Percentiles rank a stretch among this genome's conserved stretches.
Evolutionary conservation across 805 yeast species (phyloP).

Genomic region (Saccharomyces jurei): DNA sequence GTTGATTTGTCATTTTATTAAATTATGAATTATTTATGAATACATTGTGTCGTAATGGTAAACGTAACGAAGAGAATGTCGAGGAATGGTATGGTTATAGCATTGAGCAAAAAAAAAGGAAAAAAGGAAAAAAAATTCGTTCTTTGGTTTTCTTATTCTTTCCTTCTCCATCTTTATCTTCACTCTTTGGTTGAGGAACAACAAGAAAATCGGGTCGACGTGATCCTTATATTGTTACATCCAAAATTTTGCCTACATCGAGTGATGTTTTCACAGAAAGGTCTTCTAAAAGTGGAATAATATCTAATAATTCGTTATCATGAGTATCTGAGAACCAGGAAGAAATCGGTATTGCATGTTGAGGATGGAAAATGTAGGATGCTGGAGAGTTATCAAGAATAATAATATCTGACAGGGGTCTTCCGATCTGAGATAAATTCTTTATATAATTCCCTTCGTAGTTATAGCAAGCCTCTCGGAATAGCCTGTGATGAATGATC

Average conservation of each 20-base stretch:
- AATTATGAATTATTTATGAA: background rate
- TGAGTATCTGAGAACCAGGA: slow-evolving; percentile 97
- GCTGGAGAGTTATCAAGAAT: slow-evolving; percentile 96
- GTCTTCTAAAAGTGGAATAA: slow-evolving; percentile 83
- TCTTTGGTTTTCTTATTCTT: background rate
- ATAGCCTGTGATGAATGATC: slow-evolving; percentile 77
- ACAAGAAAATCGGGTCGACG: background rate
- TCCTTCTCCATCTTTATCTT: background rate
- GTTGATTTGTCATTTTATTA: background rate
- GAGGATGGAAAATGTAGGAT: slow-evolving; percentile 91
- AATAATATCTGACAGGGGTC: slow-evolving; percentile 75
- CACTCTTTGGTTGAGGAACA: background rate
- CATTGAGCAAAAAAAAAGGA: background rate
- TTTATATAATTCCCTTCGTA: slow-evolving; percentile 91
- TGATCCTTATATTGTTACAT: slow-evolving; percentile 39
- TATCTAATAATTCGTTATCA: slow-evolving; percentile 85
- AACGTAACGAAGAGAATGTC: background rate
- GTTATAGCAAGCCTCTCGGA: slow-evolving; percentile 86
- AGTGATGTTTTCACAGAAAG: slow-evolving; percentile 61
- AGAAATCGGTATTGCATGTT: slow-evolving; percentile 91
- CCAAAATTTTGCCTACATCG: slow-evolving; percentile 77
- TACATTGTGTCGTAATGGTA: background rate
- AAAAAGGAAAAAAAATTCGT: background rate
- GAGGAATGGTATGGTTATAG: background rate
- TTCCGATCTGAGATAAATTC: slow-evolving; percentile 83